phyloP scores from a whole-genome alignment of 371 early-diverging fungal species.

The Mucor plumbeus region DNA sequence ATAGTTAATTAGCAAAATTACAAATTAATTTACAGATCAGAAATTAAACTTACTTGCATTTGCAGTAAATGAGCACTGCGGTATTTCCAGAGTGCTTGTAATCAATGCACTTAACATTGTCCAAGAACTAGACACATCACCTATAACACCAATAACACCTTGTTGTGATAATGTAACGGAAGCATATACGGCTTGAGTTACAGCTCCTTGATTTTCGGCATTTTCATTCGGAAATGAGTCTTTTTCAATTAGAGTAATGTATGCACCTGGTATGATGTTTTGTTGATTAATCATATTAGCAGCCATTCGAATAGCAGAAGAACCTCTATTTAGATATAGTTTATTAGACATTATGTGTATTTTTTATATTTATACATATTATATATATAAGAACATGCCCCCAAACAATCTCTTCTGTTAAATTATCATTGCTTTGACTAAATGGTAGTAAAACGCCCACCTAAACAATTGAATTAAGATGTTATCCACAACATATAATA shows the following conservation, averaged over 20 bases:
- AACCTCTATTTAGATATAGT: conserved; percentile 38
- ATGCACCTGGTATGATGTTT: conserved; percentile 55
- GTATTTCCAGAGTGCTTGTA: conserved; percentile 53
- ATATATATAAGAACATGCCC: conserved; percentile 28
- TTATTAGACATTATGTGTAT: too few species aligned
- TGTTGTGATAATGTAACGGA: conserved; percentile 56
- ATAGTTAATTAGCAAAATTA: background rate
- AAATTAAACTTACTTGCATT: conserved; percentile 30
- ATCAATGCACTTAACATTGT: conserved; percentile 54
- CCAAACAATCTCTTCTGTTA: conserved; percentile 51
- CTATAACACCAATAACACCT: conserved; percentile 58
- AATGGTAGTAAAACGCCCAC: conserved; percentile 48
- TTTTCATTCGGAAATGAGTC: conserved; percentile 54
- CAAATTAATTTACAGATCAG: background rate
- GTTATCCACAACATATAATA: too few species aligned
- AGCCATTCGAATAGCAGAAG: conserved; percentile 61
- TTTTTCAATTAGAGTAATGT: conserved; percentile 56
- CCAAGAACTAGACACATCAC: conserved; percentile 54
- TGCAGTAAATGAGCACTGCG: conserved; percentile 58
- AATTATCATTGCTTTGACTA: conserved; percentile 39
- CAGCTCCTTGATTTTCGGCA: conserved; percentile 41
- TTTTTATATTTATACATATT: too few species aligned
- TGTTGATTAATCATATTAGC: conserved; percentile 55
- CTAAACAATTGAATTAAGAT: conserved; percentile 14
- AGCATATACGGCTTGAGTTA: conserved; percentile 59